Percentiles rank a stretch among this genome's conserved stretches.
These are phyloP conservation scores for Lactuca sativa DNA, from an alignment of 129 eudicot species.

Conservation along the genomic window DNA sequence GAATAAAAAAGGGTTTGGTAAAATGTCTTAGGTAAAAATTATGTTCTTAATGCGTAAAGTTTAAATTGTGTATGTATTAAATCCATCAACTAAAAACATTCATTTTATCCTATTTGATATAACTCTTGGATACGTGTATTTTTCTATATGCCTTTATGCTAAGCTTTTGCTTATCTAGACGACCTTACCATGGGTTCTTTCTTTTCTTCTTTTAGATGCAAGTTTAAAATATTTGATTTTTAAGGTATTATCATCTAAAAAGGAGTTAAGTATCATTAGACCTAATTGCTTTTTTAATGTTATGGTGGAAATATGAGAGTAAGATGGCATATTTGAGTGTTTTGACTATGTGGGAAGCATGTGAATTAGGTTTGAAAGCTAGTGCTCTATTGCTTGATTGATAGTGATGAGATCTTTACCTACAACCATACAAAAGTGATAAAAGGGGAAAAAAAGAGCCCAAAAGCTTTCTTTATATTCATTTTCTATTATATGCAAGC, in stretches of 20 bases:
- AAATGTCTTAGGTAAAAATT: not conserved
- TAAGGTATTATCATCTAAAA: not conserved
- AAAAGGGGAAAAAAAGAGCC: conserved; percentile 25
- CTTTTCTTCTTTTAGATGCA: not conserved
- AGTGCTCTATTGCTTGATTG: conserved; percentile 31
- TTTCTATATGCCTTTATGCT: not conserved
- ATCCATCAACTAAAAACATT: too few relatives aligned
- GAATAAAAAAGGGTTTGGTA: not conserved
- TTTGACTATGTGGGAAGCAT: conserved; percentile 38
- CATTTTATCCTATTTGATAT: not conserved
- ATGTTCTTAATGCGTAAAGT: not conserved
- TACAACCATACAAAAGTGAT: conserved; percentile 40
- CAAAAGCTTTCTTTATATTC: conserved; percentile 23
- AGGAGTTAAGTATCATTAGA: not conserved
- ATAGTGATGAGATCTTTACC: conserved; percentile 34
- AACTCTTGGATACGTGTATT: not conserved
- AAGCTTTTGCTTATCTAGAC: not conserved
- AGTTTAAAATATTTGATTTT: not conserved
- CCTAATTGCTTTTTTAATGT: conserved; percentile 15
- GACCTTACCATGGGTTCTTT: not conserved
- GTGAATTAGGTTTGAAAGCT: conserved; percentile 41
- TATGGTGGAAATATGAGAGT: conserved; percentile 12
- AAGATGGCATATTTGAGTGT: conserved; percentile 25
- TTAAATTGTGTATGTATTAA: not conserved
- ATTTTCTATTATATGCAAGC: conserved; percentile 36